Evolutionary conservation across 1,139 yeast genomes (phyloP).

Genomic region (Oligophagozyma castellii): DNA sequence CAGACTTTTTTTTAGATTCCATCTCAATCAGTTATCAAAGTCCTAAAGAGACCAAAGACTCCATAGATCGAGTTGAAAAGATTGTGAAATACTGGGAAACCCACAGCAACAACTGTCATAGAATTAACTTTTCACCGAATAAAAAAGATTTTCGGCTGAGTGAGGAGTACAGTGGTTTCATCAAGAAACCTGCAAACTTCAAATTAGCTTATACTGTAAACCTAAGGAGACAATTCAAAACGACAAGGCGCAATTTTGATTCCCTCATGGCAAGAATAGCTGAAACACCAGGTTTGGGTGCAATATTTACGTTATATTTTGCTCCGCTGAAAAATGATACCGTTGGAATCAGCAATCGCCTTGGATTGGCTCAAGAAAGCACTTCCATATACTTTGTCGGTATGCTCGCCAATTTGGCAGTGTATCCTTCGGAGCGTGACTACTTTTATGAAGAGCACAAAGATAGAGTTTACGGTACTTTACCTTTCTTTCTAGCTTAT

Average conservation of each 20-base stretch:
- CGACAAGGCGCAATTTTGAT: conserved; percentile 47
- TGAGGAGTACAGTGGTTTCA: conserved; percentile 10
- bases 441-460: conserved; percentile 67
- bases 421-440: conserved; percentile 61
- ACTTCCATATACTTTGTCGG: conserved; percentile 68
- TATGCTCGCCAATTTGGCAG: conserved; percentile 59
- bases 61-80: conserved; percentile 29
- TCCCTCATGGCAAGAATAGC: conserved; percentile 52
- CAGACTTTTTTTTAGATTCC: conserved; percentile 61
- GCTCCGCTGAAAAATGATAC: conserved; percentile 50
- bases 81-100: conserved; percentile 40
- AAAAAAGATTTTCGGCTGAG: background rate
- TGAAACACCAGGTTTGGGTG: conserved; percentile 52
- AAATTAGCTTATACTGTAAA: conserved; percentile 30
- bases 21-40: conserved; percentile 33
- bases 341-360: conserved; percentile 49
- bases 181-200: conserved; percentile 23
- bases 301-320: conserved; percentile 55
- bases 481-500: conserved; percentile 54
- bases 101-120: conserved; percentile 1
- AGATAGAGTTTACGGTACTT: conserved; percentile 58
- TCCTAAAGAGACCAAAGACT: conserved; percentile 13
- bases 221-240: conserved; percentile 33
- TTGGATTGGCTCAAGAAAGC: conserved; percentile 67
- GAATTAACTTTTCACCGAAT: background rate